Base-by-base conservation (phyloP, 2,329 filamentous ascomycete genomes). In the Fonsecaea pedrosoi region DNA sequence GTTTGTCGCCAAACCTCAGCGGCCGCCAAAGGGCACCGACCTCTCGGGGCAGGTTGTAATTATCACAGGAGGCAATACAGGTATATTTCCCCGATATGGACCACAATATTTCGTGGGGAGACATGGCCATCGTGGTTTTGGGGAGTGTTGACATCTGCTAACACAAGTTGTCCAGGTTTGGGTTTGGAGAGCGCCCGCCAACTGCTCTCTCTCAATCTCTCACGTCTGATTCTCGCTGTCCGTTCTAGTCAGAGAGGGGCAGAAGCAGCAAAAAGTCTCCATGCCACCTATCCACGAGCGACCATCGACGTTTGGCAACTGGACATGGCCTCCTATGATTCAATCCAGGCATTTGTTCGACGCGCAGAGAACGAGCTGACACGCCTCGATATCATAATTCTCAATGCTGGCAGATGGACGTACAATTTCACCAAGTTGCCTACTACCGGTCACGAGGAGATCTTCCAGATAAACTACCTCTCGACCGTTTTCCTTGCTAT, bases 301-400 rank as follows among this genome's bases (percentile, higher is more conserved):
- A 75, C 54, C 0, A 77, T 86, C 12, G 77, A 84, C 10, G 82
- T 86, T 9, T 86, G 82, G 82, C 9, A 73, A 2, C 70, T 87
- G n/a, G 83, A 87, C 54, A 81, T 86, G 78, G 61, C 65, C 4
- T 80, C 77, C 0, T 84, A 85, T 58, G 73, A 77, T 1, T 84
- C 82, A 1, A 74, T 86, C 0, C 75, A 76, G 35, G 72, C 69
- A 0, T 86, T 86, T 64, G 78, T 76, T 0, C 60, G 60, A 0
- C 76, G 77, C 1, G 76, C 77, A 18, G 70, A 77, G 9, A 74
- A 54, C 3, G 73, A 77, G 0, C 75, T 83, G 1, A 37, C 72
- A 0, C 76, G 78, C 15, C 69, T 85, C 7, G 81, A 85, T 69
- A 78, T 82, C 13, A 78, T 74, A 7, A 75, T 85, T 40, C 74